phyloP scores from a whole-genome alignment of 192 early-diverging fungal genomes.

The Entomortierella lignicola region DNA sequence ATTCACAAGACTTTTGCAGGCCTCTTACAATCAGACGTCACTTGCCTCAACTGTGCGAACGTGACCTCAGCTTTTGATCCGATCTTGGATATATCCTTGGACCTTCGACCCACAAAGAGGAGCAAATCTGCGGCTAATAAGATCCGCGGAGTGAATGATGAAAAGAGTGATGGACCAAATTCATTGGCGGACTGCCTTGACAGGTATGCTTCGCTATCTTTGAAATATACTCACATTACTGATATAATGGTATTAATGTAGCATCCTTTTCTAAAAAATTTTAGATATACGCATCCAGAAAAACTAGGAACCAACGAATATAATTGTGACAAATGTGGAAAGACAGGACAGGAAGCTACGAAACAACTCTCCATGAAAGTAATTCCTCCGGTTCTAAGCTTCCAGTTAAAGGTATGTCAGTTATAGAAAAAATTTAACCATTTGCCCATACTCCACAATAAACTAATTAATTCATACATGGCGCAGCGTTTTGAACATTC shows the following conservation, averaged over 20 bases:
- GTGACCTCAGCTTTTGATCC: slow-evolving; percentile 87
- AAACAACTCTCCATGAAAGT: slow-evolving; percentile 91
- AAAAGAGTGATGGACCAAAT: slow-evolving; percentile 52
- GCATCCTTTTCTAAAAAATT: background rate
- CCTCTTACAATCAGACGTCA: slow-evolving; percentile 90
- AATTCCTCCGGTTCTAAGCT: slow-evolving; percentile 88
- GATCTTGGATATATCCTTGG: slow-evolving; percentile 91
- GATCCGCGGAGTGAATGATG: slow-evolving; percentile 29
- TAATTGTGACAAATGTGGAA: slow-evolving; percentile 76
- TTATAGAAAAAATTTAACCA: too few species aligned
- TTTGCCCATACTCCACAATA: too few species aligned
- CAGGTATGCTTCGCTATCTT: slow-evolving; percentile 56
- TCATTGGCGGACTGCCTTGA: slow-evolving; percentile 76
- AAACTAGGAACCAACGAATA: slow-evolving; percentile 75
- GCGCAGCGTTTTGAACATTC: slow-evolving; percentile 87
- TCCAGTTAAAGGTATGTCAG: slow-evolving; percentile 95
- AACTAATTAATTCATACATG: background rate
- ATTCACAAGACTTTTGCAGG: slow-evolving; percentile 94
- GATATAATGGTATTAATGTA: too few species aligned
- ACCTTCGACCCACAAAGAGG: slow-evolving; percentile 68
- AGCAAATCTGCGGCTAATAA: slow-evolving; percentile 44
- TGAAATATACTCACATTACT: too few species aligned
- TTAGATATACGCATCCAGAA: slow-evolving; percentile 81
- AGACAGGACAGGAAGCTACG: slow-evolving; percentile 71
- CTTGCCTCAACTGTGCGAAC: slow-evolving; percentile 82